Evolutionary conservation across 1,139 yeast genomes (phyloP).

Genomic region (Protomyces gravidus): DNA sequence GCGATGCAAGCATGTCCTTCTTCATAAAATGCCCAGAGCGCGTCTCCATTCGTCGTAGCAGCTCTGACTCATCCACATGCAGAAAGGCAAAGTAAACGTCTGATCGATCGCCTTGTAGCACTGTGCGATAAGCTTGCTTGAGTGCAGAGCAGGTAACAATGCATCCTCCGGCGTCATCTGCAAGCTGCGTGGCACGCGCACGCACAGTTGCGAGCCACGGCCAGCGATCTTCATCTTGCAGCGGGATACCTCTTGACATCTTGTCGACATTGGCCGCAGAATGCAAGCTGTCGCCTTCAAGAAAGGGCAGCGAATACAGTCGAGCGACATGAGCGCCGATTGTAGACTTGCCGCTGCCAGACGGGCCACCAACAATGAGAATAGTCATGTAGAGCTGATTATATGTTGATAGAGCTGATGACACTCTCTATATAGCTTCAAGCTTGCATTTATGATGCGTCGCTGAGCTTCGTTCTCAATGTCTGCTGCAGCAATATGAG

Average conservation of each 20-base stretch:
- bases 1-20: constrained; percentile 30
- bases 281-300: constrained; percentile 72
- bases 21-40: constrained; percentile 76
- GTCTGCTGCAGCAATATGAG: too few relatives aligned
- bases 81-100: constrained; percentile 60
- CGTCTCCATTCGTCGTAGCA: constrained; percentile 54
- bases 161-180: constrained; percentile 38
- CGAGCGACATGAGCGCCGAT: constrained; percentile 56
- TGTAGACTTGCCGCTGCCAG: constrained; percentile 90
- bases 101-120: constrained; percentile 43
- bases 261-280: constrained; percentile 57
- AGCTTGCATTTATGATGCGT: too few relatives aligned
- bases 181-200: constrained; percentile 34
- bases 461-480: too few relatives aligned
- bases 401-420: background rate
- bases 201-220: constrained; percentile 59
- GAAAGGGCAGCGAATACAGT: constrained; percentile 50
- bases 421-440: background rate
- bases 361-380: constrained; percentile 56
- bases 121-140: constrained; percentile 65
- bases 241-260: constrained; percentile 75
- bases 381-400: background rate
- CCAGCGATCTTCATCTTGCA: constrained; percentile 87
- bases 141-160: constrained; percentile 83
- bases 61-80: constrained; percentile 58